phyloP scores from a whole-genome alignment of 768 basidiomycete species.

The Chlorophyllum brunneum region DNA sequence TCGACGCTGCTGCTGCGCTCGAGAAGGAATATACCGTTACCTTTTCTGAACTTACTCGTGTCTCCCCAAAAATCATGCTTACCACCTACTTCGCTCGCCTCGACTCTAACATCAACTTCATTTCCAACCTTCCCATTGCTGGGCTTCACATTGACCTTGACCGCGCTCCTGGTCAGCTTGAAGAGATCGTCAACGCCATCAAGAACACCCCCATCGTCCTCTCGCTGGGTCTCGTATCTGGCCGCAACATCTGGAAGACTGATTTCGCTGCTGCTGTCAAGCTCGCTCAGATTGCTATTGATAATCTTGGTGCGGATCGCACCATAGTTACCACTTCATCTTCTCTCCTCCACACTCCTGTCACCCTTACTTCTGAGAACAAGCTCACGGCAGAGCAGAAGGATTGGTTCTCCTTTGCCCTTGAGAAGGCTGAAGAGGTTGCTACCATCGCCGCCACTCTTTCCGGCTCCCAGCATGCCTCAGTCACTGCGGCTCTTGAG shows the following conservation, averaged over 20 bases:
- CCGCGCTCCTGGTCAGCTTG: slow-evolving; percentile 89
- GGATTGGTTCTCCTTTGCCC: slow-evolving; percentile 98
- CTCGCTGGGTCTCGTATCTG: slow-evolving; percentile 94
- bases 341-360: slow-evolving; percentile 96
- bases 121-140: slow-evolving; percentile 88
- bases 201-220: slow-evolving; percentile 79
- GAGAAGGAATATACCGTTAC: slow-evolving; percentile 77
- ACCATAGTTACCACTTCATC: slow-evolving; percentile 95
- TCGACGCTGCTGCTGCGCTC: slow-evolving; percentile 74
- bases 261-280: slow-evolving; percentile 84
- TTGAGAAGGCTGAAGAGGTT: slow-evolving; percentile 94
- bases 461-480: slow-evolving; percentile 78
- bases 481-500: slow-evolving; percentile 71
- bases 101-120: slow-evolving; percentile 83
- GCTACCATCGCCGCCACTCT: slow-evolving; percentile 80
- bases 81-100: slow-evolving; percentile 98
- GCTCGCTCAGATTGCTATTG: slow-evolving; percentile 79
- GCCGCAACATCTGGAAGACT: slow-evolving; percentile 99
- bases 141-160: slow-evolving; percentile 96
- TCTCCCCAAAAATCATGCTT: slow-evolving; percentile 88
- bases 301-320: slow-evolving; percentile 77
- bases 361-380: slow-evolving; percentile 89
- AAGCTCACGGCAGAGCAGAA: slow-evolving; percentile 85
- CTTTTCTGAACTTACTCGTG: slow-evolving; percentile 76
- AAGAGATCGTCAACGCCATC: slow-evolving; percentile 73